Evolutionary conservation across 805 yeast species (phyloP).

Genomic region (Debaryomyces maramus): DNA sequence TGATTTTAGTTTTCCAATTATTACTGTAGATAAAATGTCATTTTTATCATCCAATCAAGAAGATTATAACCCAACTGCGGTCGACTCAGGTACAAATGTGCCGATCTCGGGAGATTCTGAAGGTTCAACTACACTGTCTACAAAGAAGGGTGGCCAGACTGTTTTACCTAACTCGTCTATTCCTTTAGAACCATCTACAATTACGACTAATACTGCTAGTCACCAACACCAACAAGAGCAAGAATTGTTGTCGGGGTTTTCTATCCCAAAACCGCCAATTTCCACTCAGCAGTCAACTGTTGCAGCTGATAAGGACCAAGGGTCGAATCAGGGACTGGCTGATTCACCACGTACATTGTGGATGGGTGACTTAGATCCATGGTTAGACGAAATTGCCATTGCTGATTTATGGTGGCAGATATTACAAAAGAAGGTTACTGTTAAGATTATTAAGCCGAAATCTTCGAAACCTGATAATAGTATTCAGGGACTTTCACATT

Average conservation of each 20-base stretch:
- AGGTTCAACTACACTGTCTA: background rate
- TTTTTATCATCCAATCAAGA: background rate
- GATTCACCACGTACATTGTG: constrained; percentile 71
- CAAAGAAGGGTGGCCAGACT: background rate
- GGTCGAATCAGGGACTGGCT: constrained; percentile 10
- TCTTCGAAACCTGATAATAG: constrained; percentile 20
- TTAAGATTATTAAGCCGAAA: constrained; percentile 61
- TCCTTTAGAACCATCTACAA: constrained; percentile 7
- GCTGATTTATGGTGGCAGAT: constrained; percentile 58
- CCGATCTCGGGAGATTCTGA: background rate
- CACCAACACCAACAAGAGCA: constrained; percentile 46
- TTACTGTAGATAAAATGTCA: background rate
- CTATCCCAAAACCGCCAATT: constrained; percentile 44
- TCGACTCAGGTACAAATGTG: background rate
- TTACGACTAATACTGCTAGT: constrained; percentile 33
- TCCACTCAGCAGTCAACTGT: constrained; percentile 37
- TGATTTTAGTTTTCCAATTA: background rate
- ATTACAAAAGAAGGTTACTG: constrained; percentile 55
- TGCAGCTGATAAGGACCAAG: constrained; percentile 23
- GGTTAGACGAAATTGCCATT: constrained; percentile 65
- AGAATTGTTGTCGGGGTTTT: constrained; percentile 37
- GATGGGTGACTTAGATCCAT: constrained; percentile 88
- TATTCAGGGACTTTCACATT: constrained; percentile 31
- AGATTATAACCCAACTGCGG: background rate
- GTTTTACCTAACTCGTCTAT: background rate